These are phyloP conservation scores for Diversispora eburnea DNA, from an alignment of 192 early-diverging fungal genomes.

Conservation along the genomic window DNA sequence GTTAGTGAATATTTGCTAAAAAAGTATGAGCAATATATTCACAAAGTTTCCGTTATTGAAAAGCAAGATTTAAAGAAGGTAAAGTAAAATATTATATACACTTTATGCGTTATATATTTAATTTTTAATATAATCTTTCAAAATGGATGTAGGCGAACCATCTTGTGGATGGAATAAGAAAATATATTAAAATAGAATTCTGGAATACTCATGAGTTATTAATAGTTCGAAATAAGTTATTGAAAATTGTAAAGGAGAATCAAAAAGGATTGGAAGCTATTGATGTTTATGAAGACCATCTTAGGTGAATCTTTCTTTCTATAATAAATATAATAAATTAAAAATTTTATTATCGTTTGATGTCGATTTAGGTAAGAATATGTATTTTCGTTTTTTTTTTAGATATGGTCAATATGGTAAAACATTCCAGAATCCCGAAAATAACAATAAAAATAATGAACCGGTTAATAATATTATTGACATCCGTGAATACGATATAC, in stretches of 20 bases:
- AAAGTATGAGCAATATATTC: constrained; percentile 64
- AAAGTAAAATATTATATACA: constrained; percentile 9
- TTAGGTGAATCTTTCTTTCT: constrained; percentile 41
- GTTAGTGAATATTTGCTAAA: constrained; percentile 82
- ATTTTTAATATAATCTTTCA: not conserved
- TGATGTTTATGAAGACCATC: constrained; percentile 70
- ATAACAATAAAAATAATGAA: constrained; percentile 52
- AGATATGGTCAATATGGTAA: not conserved
- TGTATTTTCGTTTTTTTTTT: not conserved
- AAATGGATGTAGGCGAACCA: constrained; percentile 73
- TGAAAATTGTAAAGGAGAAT: constrained; percentile 69
- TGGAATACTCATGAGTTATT: constrained; percentile 80
- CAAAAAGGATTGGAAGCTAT: constrained; percentile 51
- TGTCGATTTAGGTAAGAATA: not conserved
- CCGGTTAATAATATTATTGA: constrained; percentile 74
- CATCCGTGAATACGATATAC: constrained; percentile 96
- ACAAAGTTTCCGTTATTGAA: constrained; percentile 53
- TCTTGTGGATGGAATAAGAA: constrained; percentile 67
- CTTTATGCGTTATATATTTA: not conserved
- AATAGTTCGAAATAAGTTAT: constrained; percentile 65
- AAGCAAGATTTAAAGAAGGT: constrained; percentile 87
- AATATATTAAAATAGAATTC: constrained; percentile 76
- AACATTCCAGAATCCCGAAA: constrained; percentile 34
- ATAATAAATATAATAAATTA: constrained; percentile 28
- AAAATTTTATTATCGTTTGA: constrained; percentile 17